Base-by-base conservation (phyloP, 306 rosid genomes). In the Pyrus pyrifolia region DNA sequence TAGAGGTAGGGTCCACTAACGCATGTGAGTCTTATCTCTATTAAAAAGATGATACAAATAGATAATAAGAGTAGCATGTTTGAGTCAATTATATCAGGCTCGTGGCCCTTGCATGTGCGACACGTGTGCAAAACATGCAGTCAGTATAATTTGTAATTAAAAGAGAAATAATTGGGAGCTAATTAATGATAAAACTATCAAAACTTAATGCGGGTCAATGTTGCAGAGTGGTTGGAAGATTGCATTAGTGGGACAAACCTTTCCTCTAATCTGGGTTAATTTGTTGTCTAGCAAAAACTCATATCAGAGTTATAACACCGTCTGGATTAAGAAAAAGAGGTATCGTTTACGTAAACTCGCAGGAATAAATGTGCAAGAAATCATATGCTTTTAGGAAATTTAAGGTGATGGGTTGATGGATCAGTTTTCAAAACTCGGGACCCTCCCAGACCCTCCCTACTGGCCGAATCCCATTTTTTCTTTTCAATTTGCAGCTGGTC, bases 21-120 rank as follows among this genome's bases (percentile, higher is more conserved):
- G 8, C 0, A 0, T 35, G 8, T 35, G 40, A 0, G 8, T 6
- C 8, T 35, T 8, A 3, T 35, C 0, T 35, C 0, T 35, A 6
- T 35, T 6, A 35, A 35, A 35, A 1, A 35, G 2, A 35, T 35
- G 0, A 6, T 35, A 35, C 40, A 35, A 35, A 35, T 6, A 35
- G 8, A 35, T 35, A 0, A 1, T 35, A 35, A 35, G 8, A 35
- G 2, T 35, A 35, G 2, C 8, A 35, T 6, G 40, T 33, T 12
- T 3, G 31, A 55, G 80, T 78, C 87, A 81, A 74, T 78, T 59
- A 17, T 17, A 27, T 46, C 81, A 76, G 70, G 69, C 75, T 78
- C 33, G 46, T 44, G 45, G 66, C 68, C 78, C 79, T 63, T 73
- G 81, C 90, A 84, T 84, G 86, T 42, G 4, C 22, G 69, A 73